Evolutionary conservation across 2,329 filamentous ascomycete species (phyloP).

Genomic region (Aureobasidium vineae): DNA sequence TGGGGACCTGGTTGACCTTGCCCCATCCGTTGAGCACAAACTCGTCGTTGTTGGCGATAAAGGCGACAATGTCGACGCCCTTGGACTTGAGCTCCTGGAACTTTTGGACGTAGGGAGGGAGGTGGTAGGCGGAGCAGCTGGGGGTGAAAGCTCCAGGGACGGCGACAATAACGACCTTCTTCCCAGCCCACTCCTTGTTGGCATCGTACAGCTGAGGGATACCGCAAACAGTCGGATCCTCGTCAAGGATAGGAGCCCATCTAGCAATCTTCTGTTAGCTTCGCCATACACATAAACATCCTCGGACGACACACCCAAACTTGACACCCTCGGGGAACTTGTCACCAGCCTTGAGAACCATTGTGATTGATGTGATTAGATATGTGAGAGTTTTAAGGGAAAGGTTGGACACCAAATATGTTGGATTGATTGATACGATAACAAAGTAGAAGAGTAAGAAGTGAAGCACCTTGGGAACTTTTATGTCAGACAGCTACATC

Average conservation of each 20-base stretch:
- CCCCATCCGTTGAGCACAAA: constrained; percentile 72
- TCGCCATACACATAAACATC: constrained; percentile 1
- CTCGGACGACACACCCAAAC: constrained; percentile 61
- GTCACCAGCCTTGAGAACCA: constrained; percentile 76
- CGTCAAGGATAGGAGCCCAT: constrained; percentile 77
- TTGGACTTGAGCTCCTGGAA: constrained; percentile 69
- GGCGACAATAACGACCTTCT: constrained; percentile 69
- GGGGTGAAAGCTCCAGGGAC: constrained; percentile 80
- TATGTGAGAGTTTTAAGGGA: not conserved
- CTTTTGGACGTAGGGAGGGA: constrained; percentile 76
- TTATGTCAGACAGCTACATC: constrained; percentile 2
- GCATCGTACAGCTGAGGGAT: constrained; percentile 75
- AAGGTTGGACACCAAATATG: not conserved
- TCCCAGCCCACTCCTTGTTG: constrained; percentile 69
- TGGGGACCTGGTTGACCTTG: constrained; percentile 76
- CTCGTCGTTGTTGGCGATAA: constrained; percentile 81
- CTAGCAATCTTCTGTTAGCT: constrained; percentile 40
- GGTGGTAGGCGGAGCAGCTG: constrained; percentile 76
- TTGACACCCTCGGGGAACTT: constrained; percentile 74
- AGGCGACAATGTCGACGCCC: constrained; percentile 77
- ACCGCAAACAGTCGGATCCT: constrained; percentile 71
- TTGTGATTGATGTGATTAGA: constrained; percentile 38
- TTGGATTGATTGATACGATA: constrained; percentile 5
- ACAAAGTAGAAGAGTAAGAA: not conserved
- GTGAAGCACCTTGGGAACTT: not conserved